These are phyloP conservation scores for Neurospora intermedia DNA, from an alignment of 495 filamentous ascomycete genomes.

Conservation along the genomic window DNA sequence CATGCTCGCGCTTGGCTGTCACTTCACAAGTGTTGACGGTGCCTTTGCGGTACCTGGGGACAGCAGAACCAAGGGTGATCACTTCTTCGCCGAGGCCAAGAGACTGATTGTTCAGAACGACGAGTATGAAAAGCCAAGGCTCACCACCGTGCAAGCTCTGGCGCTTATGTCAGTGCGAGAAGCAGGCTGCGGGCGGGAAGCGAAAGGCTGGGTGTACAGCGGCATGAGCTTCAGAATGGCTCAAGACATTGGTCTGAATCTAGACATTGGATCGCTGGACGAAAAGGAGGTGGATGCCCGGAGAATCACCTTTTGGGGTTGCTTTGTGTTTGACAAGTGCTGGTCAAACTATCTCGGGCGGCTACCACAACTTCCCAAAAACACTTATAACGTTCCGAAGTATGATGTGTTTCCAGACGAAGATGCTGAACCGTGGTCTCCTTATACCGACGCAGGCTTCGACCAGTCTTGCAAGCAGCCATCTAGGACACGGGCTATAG, in stretches of 20 bases:
- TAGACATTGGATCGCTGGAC: slow-evolving; percentile 63
- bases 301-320: slow-evolving; percentile 95
- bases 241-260: slow-evolving; percentile 81
- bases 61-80: slow-evolving; percentile 81
- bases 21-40: slow-evolving; percentile 72
- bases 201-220: slow-evolving; percentile 95
- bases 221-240: slow-evolving; percentile 99
- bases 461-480: slow-evolving; percentile 61
- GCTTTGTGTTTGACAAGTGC: slow-evolving; percentile 95
- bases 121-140: slow-evolving; percentile 77
- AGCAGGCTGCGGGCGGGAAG: slow-evolving; percentile 89
- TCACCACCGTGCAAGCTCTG: slow-evolving; percentile 92
- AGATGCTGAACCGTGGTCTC: slow-evolving; percentile 75
- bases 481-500: slow-evolving; percentile 71
- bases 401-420: slow-evolving; percentile 87
- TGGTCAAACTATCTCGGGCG: slow-evolving; percentile 98
- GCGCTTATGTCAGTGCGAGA: slow-evolving; percentile 95
- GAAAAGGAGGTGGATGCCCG: slow-evolving; percentile 84
- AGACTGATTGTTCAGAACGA: slow-evolving; percentile 81
- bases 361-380: slow-evolving; percentile 71
- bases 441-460: slow-evolving; percentile 78
- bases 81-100: slow-evolving; percentile 95
- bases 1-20: slow-evolving; percentile 91
- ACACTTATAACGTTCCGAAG: slow-evolving; percentile 72
- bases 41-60: slow-evolving; percentile 61